Evolutionary conservation across 805 yeast species (phyloP).

Genomic region (Candida xiaguanensis): DNA sequence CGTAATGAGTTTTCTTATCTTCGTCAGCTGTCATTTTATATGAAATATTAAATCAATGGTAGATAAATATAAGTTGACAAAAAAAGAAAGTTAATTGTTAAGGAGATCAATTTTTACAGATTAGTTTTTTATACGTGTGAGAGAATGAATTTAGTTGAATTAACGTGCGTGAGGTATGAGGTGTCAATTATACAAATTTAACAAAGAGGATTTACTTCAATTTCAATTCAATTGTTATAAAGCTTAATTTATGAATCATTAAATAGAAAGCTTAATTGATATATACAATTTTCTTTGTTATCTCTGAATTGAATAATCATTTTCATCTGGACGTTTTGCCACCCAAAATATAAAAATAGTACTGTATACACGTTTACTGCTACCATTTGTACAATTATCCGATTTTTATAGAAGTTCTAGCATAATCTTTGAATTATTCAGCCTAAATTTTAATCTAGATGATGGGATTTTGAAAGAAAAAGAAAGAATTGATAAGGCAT

Average conservation of each 20-base stretch:
- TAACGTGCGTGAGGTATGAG: background rate
- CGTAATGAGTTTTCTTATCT: constrained; percentile 37
- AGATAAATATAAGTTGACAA: background rate
- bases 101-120: constrained; percentile 2
- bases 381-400: background rate
- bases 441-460: too few species aligned
- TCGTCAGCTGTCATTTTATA: constrained; percentile 13
- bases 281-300: too few species aligned
- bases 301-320: too few species aligned
- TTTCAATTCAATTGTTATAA: too few species aligned
- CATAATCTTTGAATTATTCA: too few species aligned
- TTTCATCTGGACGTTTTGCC: constrained; percentile 3
- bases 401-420: too few species aligned
- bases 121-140: constrained; percentile 1
- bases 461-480: too few species aligned
- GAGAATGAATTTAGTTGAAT: background rate
- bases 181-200: background rate
- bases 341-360: background rate
- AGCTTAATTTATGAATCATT: too few species aligned
- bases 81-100: background rate
- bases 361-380: background rate
- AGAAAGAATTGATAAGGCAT: too few species aligned
- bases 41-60: background rate
- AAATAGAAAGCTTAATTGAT: too few species aligned
- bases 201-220: too few species aligned